A percentile compares a stretch with the other conserved stretches of the same genome.
Evolutionary conservation across 495 filamentous ascomycete genomes (phyloP).

Genomic region (Margaritispora aquatica): DNA sequence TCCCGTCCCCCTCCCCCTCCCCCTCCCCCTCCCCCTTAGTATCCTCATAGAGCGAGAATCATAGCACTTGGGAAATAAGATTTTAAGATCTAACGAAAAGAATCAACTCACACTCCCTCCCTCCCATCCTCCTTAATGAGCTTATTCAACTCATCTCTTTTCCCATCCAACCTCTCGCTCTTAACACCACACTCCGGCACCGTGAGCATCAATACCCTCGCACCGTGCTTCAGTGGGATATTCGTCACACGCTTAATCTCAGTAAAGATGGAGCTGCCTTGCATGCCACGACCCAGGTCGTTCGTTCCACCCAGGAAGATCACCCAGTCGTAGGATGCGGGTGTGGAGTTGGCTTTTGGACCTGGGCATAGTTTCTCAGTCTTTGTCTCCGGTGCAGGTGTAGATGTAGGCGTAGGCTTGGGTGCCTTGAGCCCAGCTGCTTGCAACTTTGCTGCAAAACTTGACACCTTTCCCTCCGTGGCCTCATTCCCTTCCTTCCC

Average conservation of each 20-base stretch:
- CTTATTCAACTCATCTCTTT: constrained; percentile 43
- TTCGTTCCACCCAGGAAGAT: constrained; percentile 26
- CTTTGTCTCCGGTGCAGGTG: background rate
- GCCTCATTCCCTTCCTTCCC: too few species aligned
- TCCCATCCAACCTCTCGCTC: constrained; percentile 27
- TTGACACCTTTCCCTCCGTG: background rate
- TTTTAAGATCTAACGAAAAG: constrained; percentile 15
- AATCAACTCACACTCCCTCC: constrained; percentile 34
- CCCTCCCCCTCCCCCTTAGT: too few species aligned
- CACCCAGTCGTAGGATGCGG: constrained; percentile 7
- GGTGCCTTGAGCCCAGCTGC: background rate
- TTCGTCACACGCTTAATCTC: background rate
- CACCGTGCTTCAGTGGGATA: constrained; percentile 24
- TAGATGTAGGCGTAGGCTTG: background rate
- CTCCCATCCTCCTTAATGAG: constrained; percentile 39
- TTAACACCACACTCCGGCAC: constrained; percentile 42
- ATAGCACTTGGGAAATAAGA: too few species aligned
- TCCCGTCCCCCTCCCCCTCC: too few species aligned
- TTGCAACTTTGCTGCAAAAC: background rate
- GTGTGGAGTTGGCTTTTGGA: background rate
- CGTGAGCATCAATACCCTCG: constrained; percentile 54
- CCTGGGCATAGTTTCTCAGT: background rate
- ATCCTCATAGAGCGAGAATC: too few species aligned
- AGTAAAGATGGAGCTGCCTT: background rate
- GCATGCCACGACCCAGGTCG: constrained; percentile 14